Percentiles rank a stretch among this genome's conserved stretches.
Evolutionary conservation across 129 eudicot genomes (phyloP).

Genomic region (Lonicera japonica): DNA sequence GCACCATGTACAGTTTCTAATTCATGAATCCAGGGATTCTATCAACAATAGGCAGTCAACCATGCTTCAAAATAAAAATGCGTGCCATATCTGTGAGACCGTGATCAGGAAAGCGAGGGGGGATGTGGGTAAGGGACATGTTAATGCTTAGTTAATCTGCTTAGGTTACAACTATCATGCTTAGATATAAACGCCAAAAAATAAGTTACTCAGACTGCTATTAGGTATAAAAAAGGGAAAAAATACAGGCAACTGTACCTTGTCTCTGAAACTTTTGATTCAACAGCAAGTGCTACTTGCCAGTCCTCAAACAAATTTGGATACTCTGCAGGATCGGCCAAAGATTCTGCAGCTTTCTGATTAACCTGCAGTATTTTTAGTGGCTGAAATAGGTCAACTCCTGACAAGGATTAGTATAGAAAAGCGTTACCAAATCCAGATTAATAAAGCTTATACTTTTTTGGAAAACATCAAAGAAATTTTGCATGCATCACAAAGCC

Average conservation of each 20-base stretch:
- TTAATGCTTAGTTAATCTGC: too few species aligned
- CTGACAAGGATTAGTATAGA: slow-evolving; percentile 38
- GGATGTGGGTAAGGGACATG: too few species aligned
- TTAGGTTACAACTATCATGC: too few species aligned
- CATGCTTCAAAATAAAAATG: neutral
- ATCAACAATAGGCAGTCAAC: neutral
- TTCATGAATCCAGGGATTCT: neutral
- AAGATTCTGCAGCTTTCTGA: slow-evolving; percentile 95
- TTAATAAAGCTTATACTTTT: too few species aligned
- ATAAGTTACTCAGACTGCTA: slow-evolving; percentile 13
- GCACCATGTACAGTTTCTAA: neutral
- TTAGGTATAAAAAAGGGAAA: neutral
- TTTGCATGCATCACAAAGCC: too few species aligned
- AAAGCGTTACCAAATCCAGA: neutral
- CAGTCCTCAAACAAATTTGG: slow-evolving; percentile 95
- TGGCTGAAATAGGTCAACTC: slow-evolving; percentile 25
- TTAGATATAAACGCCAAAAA: too few species aligned
- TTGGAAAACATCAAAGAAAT: too few species aligned
- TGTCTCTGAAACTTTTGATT: slow-evolving; percentile 63
- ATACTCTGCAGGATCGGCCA: slow-evolving; percentile 95
- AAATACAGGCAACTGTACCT: slow-evolving; percentile 41
- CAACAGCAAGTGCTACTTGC: slow-evolving; percentile 90
- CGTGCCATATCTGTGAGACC: too few species aligned
- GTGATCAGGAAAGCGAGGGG: slow-evolving; percentile 77
- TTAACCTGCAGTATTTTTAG: slow-evolving; percentile 53